A percentile compares a stretch with the other conserved stretches of the same genome.
Conservation (phyloP, 495 filamentous ascomycete genomes). For the Hyaloscypha variabilis region DNA sequence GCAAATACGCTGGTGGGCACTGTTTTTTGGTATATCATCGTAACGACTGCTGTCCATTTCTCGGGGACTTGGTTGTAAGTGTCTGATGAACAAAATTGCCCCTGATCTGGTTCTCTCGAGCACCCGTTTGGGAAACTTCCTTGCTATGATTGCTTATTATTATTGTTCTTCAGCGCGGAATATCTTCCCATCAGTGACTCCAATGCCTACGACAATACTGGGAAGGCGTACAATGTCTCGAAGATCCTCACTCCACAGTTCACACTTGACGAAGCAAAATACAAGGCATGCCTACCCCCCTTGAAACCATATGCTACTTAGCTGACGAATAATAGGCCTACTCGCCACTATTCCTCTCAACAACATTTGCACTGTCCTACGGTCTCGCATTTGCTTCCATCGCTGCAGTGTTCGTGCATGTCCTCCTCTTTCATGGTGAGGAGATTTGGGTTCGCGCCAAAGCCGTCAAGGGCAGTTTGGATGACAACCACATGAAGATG, state of each 20-base stretch:
- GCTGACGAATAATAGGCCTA: slow-evolving; percentile 37
- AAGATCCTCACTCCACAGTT: slow-evolving; percentile 51
- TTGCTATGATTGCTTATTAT: too few species aligned
- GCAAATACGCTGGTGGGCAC: slow-evolving; percentile 61
- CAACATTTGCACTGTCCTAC: slow-evolving; percentile 63
- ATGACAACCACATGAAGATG: slow-evolving; percentile 53
- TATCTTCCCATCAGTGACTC: slow-evolving; percentile 62
- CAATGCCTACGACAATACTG: slow-evolving; percentile 64
- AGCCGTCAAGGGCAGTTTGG: slow-evolving; percentile 25
- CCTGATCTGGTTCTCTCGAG: too few species aligned
- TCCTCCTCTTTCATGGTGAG: slow-evolving; percentile 46
- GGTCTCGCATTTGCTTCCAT: slow-evolving; percentile 72
- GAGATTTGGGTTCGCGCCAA: not conserved
- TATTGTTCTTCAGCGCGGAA: slow-evolving; percentile 25
- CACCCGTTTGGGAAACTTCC: too few species aligned
- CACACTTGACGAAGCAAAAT: slow-evolving; percentile 53
- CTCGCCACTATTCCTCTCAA: slow-evolving; percentile 65
- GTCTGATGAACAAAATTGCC: too few species aligned
- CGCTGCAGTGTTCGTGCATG: slow-evolving; percentile 64
- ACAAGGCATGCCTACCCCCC: slow-evolving; percentile 37
- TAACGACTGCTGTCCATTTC: slow-evolving; percentile 57
- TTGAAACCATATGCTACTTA: not conserved
- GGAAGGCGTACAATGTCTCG: slow-evolving; percentile 53
- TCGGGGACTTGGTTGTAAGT: slow-evolving; percentile 50
- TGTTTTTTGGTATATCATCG: slow-evolving; percentile 53